These are phyloP conservation scores for Trichoderma breve DNA, from an alignment of 2,329 filamentous ascomycete genomes.

Conservation along the genomic window DNA sequence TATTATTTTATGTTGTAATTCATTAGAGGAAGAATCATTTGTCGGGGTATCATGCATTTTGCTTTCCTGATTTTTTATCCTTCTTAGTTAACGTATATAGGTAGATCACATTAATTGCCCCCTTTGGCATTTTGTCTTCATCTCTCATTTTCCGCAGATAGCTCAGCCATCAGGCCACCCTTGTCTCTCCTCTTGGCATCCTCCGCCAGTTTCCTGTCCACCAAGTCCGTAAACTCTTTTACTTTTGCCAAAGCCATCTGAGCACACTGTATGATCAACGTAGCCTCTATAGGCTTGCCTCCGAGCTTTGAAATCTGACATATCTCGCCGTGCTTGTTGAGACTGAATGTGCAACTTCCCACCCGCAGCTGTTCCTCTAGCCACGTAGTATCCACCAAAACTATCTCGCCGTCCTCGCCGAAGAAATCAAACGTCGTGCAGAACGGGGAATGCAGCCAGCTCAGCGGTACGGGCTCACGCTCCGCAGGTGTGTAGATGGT, in stretches of 20 bases:
- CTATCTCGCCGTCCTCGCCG: slow-evolving; percentile 63
- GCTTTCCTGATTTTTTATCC: slow-evolving; percentile 18
- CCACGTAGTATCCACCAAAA: slow-evolving; percentile 69
- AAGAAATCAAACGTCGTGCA: slow-evolving; percentile 90
- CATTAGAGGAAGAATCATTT: background rate
- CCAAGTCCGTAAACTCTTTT: slow-evolving; percentile 71
- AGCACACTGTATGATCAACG: slow-evolving; percentile 73
- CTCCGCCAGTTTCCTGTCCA: slow-evolving; percentile 71
- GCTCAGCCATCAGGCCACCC: slow-evolving; percentile 74
- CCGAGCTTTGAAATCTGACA: slow-evolving; percentile 91
- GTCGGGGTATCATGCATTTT: slow-evolving; percentile 33
- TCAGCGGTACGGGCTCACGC: slow-evolving; percentile 84
- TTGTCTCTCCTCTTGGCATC: slow-evolving; percentile 76
- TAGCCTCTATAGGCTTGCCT: slow-evolving; percentile 76
- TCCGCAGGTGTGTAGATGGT: slow-evolving; percentile 83
- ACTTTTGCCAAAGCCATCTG: slow-evolving; percentile 73
- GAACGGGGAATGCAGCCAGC: slow-evolving; percentile 87
- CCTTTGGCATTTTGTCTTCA: slow-evolving; percentile 23
- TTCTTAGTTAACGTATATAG: background rate
- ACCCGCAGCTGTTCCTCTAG: slow-evolving; percentile 75
- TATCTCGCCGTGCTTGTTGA: slow-evolving; percentile 87
- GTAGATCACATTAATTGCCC: slow-evolving; percentile 7
- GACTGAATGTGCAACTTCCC: slow-evolving; percentile 73
- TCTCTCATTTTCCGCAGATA: slow-evolving; percentile 81
- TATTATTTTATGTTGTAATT: background rate